These are phyloP conservation scores for Penicillium expansum DNA, from an alignment of 2,329 filamentous ascomycete genomes.

Conservation along the genomic window DNA sequence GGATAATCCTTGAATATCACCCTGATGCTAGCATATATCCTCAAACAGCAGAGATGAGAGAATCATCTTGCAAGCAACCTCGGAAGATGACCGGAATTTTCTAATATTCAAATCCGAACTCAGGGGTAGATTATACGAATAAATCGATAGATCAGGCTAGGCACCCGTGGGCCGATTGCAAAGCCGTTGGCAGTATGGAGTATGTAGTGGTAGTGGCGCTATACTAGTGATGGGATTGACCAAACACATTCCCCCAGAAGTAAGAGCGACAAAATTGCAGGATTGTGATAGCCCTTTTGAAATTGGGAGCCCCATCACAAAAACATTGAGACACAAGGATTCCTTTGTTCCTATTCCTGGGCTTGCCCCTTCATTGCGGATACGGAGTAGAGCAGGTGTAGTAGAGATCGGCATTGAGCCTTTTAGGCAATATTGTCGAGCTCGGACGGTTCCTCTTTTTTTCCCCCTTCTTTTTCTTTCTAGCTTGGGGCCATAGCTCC, in stretches of 20 bases:
- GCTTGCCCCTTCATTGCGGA: not conserved
- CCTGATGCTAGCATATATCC: not conserved
- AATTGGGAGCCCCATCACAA: slow-evolving; percentile 6
- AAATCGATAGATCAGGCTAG: not conserved
- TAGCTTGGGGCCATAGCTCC: not conserved
- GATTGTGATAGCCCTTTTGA: slow-evolving; percentile 5
- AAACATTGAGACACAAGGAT: not conserved
- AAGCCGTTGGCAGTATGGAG: not conserved
- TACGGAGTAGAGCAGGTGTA: not conserved
- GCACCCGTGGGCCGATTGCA: not conserved
- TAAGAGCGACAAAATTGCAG: not conserved
- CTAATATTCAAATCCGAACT: not conserved
- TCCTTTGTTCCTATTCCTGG: not conserved
- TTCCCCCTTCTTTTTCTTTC: not conserved
- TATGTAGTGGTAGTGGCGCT: not conserved
- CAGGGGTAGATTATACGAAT: not conserved
- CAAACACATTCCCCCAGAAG: not conserved
- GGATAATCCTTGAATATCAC: not conserved
- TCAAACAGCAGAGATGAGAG: not conserved
- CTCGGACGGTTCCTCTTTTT: not conserved
- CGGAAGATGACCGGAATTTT: not conserved
- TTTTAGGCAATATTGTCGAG: not conserved
- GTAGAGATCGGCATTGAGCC: not conserved
- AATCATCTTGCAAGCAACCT: not conserved
- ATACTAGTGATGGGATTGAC: not conserved